Conservation (phyloP, 139 green algal genomes). For the Closterium sp. region DNA sequence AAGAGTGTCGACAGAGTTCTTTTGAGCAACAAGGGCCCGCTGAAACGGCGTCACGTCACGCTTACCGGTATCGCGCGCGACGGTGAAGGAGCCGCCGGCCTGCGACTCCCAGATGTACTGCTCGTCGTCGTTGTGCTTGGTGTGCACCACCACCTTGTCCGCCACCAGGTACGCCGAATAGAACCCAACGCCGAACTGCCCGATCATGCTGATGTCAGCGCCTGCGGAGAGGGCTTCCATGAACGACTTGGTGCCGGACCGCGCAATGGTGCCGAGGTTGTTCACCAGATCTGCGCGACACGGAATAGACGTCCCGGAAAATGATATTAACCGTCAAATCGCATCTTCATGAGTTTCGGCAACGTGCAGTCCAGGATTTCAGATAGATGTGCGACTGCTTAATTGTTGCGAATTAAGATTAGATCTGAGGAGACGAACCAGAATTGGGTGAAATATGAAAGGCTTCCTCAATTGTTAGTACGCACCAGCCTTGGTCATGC, state of each 20-base stretch:
- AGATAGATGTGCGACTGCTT: background rate
- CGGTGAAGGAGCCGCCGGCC: slow-evolving; percentile 98
- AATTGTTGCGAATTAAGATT: background rate
- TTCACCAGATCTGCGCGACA: slow-evolving; percentile 84
- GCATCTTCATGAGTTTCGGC: too few species aligned
- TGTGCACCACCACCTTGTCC: slow-evolving; percentile 71
- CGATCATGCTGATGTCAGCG: slow-evolving; percentile 99
- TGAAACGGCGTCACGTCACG: too few species aligned
- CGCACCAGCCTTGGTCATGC: slow-evolving; percentile 89
- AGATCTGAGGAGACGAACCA: too few species aligned
- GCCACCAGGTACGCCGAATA: slow-evolving; percentile 99
- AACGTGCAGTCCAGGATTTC: background rate
- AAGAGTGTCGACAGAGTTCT: too few species aligned
- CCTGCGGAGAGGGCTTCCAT: slow-evolving; percentile 98
- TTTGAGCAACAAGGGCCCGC: too few species aligned
- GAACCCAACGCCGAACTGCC: slow-evolving; percentile 99
- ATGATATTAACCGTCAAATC: too few species aligned
- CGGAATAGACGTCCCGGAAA: too few species aligned
- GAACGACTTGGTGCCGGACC: slow-evolving; percentile 98
- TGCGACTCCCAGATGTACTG: slow-evolving; percentile 98
- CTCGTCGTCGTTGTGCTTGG: slow-evolving; percentile 99
- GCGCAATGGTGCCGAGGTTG: slow-evolving; percentile 99
- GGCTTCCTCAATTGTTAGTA: too few species aligned
- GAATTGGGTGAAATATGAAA: too few species aligned
- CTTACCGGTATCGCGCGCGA: slow-evolving; percentile 63